These are phyloP conservation scores for Gnomoniopsis smithogilvyi DNA, from an alignment of 2,329 filamentous ascomycete species.

Conservation along the genomic window DNA sequence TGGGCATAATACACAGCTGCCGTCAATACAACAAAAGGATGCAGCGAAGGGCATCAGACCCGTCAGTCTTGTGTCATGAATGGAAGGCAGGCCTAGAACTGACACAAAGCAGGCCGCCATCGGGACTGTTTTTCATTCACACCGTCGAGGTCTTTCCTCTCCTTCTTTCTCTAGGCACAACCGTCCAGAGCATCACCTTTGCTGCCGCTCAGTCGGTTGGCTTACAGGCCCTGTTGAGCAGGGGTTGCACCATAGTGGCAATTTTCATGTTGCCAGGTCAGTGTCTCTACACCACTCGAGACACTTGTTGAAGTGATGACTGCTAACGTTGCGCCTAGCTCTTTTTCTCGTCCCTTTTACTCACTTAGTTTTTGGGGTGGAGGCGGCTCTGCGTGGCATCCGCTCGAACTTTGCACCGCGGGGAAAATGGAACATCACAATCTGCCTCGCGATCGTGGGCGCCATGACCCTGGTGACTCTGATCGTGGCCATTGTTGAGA, in stretches of 20 bases:
- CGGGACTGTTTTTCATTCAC: conserved; percentile 41
- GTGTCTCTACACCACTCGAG: conserved; percentile 16
- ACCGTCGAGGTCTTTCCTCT: conserved; percentile 52
- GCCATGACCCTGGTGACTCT: conserved; percentile 54
- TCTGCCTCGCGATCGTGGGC: conserved; percentile 51
- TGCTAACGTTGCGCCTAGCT: conserved; percentile 40
- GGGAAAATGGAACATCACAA: conserved; percentile 56
- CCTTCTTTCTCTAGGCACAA: conserved; percentile 53
- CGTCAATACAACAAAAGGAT: conserved; percentile 44
- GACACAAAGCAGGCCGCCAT: conserved; percentile 26
- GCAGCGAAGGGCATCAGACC: conserved; percentile 31
- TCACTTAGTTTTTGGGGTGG: conserved; percentile 63
- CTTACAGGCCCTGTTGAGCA: conserved; percentile 45
- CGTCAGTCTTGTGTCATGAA: conserved; percentile 5
- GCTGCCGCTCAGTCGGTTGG: conserved; percentile 55
- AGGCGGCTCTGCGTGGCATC: conserved; percentile 55
- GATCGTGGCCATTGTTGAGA: conserved; percentile 53
- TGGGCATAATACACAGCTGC: conserved; percentile 55
- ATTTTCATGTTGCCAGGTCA: conserved; percentile 60
- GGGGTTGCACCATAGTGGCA: conserved; percentile 51
- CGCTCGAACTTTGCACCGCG: conserved; percentile 55
- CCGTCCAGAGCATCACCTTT: conserved; percentile 56
- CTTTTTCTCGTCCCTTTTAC: conserved; percentile 65
- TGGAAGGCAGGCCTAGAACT: background rate
- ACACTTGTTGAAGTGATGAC: background rate